Conservation (phyloP, 768 basidiomycete species). For the Pisolithus albus region DNA sequence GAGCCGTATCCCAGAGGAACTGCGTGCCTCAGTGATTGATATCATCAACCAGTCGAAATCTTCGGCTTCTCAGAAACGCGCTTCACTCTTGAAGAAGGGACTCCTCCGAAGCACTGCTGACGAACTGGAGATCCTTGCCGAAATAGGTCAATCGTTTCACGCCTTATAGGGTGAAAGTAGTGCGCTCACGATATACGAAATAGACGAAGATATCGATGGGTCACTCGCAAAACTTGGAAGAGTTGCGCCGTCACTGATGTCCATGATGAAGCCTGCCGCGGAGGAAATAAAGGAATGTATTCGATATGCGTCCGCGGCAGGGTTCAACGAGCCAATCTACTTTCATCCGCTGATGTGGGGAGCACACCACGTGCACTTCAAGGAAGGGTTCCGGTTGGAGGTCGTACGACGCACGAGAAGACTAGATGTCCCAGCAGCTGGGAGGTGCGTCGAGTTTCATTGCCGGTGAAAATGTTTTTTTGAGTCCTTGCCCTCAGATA, state of each 20-base stretch:
- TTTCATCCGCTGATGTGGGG: constrained; percentile 74
- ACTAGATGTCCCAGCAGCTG: constrained; percentile 68
- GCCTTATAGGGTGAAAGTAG: neutral
- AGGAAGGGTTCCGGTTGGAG: constrained; percentile 70
- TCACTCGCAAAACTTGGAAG: constrained; percentile 53
- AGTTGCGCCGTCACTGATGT: constrained; percentile 45
- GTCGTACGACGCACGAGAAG: constrained; percentile 61
- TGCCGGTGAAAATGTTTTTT: neutral
- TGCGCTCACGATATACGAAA: neutral
- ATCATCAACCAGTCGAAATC: constrained; percentile 63
- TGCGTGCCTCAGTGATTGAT: constrained; percentile 52
- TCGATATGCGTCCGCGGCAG: constrained; percentile 51
- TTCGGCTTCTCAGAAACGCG: constrained; percentile 60
- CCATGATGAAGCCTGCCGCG: constrained; percentile 42
- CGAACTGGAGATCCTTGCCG: constrained; percentile 64
- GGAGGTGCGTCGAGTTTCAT: constrained; percentile 45
- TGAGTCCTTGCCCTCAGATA: constrained; percentile 41
- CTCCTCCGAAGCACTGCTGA: constrained; percentile 61
- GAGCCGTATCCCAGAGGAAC: constrained; percentile 51
- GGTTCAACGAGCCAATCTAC: constrained; percentile 54
- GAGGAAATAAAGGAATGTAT: constrained; percentile 61
- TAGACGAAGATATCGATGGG: constrained; percentile 60
- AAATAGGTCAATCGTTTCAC: constrained; percentile 41
- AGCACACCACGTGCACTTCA: constrained; percentile 57
- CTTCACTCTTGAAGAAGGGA: constrained; percentile 61